Evolutionary conservation across 805 yeast species (phyloP), one percentile per base, ranked within the genome.

Genomic region (Ogataea haglerorum): DNA sequence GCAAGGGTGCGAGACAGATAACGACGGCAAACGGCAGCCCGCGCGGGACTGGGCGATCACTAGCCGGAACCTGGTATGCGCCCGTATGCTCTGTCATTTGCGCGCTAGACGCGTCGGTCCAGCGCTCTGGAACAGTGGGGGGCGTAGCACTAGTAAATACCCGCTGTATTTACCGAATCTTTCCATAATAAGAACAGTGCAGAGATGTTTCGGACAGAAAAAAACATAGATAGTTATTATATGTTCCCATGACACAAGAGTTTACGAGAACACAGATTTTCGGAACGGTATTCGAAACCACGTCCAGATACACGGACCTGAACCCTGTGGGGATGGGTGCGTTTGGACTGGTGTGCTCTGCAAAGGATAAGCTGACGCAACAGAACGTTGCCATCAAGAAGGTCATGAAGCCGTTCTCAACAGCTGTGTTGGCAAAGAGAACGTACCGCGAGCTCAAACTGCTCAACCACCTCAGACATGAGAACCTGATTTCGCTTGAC

Each of bases 321-420:
- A 91, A 89, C 58, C 99, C 99, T 2, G 96, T 93, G 36, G 99
- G 99, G 0, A 93, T 93, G 99, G 99, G 99, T 18, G 99, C 99
- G 6, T 93, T 93, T 61, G 99, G 99, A 5, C 74, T 93, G 14
- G 99, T 93, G 28, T 93, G 99, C 51, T 88, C 96, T 7, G 99
- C 99, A 1, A 78, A 82, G 42, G 99, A 93, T 65, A 86, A 82
- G 52, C 75, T 90, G 46, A 89, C 96, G 0, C 81, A 79, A 40
- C 96, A 90, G 63, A 87, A 84, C 52, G 99, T 93, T 26, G 99
- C 99, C 34, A 93, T 93, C 46, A 93, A 93, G 64, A 93, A 93
- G 69, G 91, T 93, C 54, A 87, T 91, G 96, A 91, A 89, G 62
- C 99, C 99, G 0, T 93, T 93, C 61, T 78, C 88, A 47, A 91